Evolutionary conservation across 108 stramenopile species (phyloP).

Genomic region (Skeletonema marinoi): DNA sequence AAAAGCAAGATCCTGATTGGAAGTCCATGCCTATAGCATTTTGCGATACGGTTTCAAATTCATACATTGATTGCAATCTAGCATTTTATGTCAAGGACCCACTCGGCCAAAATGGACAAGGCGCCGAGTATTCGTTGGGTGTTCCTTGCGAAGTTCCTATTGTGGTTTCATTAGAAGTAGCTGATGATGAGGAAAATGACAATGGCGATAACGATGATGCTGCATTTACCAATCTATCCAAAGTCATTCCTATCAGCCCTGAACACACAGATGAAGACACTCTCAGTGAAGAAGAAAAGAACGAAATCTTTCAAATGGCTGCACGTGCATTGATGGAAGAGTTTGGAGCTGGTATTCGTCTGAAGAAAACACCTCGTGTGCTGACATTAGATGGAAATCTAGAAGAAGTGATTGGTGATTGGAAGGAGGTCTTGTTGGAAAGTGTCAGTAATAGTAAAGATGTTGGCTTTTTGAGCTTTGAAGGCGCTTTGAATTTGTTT

Average conservation of each 20-base stretch:
- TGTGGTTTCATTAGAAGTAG: slow-evolving; percentile 39
- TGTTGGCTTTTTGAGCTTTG: slow-evolving; percentile 17
- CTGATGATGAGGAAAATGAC: slow-evolving; percentile 2
- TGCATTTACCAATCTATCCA: slow-evolving; percentile 22
- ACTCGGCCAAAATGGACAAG: neutral
- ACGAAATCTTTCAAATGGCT: slow-evolving; percentile 47
- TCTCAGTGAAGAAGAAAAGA: slow-evolving; percentile 29
- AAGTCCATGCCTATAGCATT: slow-evolving; percentile 48
- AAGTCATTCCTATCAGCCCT: slow-evolving; percentile 40
- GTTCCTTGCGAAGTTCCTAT: slow-evolving; percentile 43
- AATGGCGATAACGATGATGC: neutral
- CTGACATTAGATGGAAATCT: slow-evolving; percentile 39
- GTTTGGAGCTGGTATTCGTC: slow-evolving; percentile 23
- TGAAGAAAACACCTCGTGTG: slow-evolving; percentile 46
- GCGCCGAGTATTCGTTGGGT: slow-evolving; percentile 31
- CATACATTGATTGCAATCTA: slow-evolving; percentile 48
- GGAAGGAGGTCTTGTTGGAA: slow-evolving; percentile 34
- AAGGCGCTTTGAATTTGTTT: slow-evolving; percentile 17
- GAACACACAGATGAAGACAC: slow-evolving; percentile 9
- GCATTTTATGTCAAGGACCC: slow-evolving; percentile 43
- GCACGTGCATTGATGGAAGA: slow-evolving; percentile 38
- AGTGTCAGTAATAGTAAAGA: neutral
- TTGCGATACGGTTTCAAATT: slow-evolving; percentile 32
- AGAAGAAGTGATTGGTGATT: slow-evolving; percentile 38
- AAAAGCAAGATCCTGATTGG: slow-evolving; percentile 51